These are phyloP conservation scores for Anthracocystis setariae DNA, from an alignment of 1,284 basidiomycete genomes.

Conservation along the genomic window DNA sequence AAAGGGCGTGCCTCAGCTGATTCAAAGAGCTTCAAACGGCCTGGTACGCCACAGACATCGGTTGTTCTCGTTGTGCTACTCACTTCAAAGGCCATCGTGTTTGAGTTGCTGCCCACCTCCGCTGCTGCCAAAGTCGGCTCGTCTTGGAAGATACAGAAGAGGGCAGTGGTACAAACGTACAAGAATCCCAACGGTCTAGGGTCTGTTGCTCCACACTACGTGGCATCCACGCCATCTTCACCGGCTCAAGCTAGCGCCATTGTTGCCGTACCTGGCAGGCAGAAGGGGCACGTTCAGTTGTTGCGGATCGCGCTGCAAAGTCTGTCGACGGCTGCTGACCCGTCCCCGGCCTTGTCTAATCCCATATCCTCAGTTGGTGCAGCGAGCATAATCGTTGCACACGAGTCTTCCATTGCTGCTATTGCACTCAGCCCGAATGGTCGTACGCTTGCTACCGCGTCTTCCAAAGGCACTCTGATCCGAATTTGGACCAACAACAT, in stretches of 20 bases:
- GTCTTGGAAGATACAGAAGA: slow-evolving; percentile 44
- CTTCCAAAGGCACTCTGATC: slow-evolving; percentile 55
- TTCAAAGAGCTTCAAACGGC: not conserved
- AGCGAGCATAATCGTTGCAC: slow-evolving; percentile 58
- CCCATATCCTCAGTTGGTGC: slow-evolving; percentile 29
- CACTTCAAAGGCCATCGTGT: slow-evolving; percentile 46
- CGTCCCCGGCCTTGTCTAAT: not conserved
- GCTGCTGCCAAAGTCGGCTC: not conserved
- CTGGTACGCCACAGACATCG: not conserved
- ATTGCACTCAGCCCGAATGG: slow-evolving; percentile 50
- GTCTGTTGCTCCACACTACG: slow-evolving; percentile 25
- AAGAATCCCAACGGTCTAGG: slow-evolving; percentile 42
- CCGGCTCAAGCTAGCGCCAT: slow-evolving; percentile 11
- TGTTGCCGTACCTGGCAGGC: slow-evolving; percentile 54
- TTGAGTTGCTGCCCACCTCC: slow-evolving; percentile 44
- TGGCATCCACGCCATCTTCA: not conserved
- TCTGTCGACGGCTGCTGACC: not conserved
- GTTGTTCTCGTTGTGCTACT: slow-evolving; percentile 52
- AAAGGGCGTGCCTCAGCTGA: slow-evolving; percentile 16
- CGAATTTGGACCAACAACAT: slow-evolving; percentile 53
- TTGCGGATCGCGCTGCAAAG: slow-evolving; percentile 23
- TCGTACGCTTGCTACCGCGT: slow-evolving; percentile 49
- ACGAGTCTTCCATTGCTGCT: slow-evolving; percentile 47
- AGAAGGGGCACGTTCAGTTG: slow-evolving; percentile 60
- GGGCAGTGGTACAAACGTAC: slow-evolving; percentile 38